phyloP scores from a whole-genome alignment of 495 filamentous ascomycete genomes.

The Lasiosphaeria hispida region DNA sequence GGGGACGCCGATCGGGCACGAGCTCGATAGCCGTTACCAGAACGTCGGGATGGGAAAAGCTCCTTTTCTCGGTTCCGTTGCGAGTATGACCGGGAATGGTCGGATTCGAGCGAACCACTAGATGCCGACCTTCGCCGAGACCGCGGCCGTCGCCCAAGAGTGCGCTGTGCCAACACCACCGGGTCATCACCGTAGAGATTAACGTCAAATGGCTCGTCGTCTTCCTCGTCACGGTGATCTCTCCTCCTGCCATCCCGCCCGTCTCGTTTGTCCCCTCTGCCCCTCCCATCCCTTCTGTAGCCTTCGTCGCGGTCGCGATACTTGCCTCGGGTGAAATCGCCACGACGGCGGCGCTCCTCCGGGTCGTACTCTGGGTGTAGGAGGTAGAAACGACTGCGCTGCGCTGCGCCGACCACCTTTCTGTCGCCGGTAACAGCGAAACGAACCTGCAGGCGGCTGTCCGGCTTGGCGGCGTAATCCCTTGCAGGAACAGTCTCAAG shows the following conservation, averaged over 20 bases:
- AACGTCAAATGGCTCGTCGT: constrained; percentile 58
- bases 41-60: constrained; percentile 47
- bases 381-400: constrained; percentile 85
- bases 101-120: constrained; percentile 30
- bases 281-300: constrained; percentile 54
- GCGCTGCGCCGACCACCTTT: constrained; percentile 72
- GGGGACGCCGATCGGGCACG: constrained; percentile 72
- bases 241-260: constrained; percentile 57
- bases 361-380: constrained; percentile 87
- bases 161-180: constrained; percentile 34
- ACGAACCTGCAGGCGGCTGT: constrained; percentile 68
- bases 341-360: constrained; percentile 60
- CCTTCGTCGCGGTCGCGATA: constrained; percentile 61
- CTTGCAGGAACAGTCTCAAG: constrained; percentile 61
- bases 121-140: constrained; percentile 33
- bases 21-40: constrained; percentile 41
- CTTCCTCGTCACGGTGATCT: constrained; percentile 47
- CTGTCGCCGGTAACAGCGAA: constrained; percentile 71
- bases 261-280: constrained; percentile 52
- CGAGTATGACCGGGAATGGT: constrained; percentile 26
- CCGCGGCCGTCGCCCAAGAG: constrained; percentile 18
- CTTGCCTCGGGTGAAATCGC: constrained; percentile 41
- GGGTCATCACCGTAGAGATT: constrained; percentile 76
- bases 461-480: constrained; percentile 59
- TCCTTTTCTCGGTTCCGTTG: constrained; percentile 45